These are phyloP conservation scores for Pseudotulostoma volvatum DNA, from an alignment of 495 filamentous ascomycete species.

Conservation along the genomic window DNA sequence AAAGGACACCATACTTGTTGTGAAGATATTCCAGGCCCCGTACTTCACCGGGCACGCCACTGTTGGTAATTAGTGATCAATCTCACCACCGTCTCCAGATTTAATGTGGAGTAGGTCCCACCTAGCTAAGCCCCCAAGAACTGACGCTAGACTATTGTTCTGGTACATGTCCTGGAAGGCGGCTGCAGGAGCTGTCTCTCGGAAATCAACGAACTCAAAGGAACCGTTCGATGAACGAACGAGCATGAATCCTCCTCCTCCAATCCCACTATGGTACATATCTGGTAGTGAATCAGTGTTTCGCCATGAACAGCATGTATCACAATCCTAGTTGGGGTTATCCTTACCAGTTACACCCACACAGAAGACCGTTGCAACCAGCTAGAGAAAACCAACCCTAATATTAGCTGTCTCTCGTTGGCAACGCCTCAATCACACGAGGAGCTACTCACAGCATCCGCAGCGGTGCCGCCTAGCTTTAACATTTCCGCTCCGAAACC, in stretches of 20 bases:
- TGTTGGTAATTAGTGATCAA: constrained; percentile 10
- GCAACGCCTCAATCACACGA: not conserved
- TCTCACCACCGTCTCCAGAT: not conserved
- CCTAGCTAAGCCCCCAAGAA: constrained; percentile 50
- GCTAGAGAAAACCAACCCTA: constrained; percentile 12
- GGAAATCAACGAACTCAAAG: constrained; percentile 70
- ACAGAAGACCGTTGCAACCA: constrained; percentile 57
- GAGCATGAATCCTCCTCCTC: constrained; percentile 80
- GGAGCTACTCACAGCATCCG: constrained; percentile 41
- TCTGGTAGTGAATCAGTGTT: constrained; percentile 23
- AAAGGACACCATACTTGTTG: constrained; percentile 48
- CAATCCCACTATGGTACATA: constrained; percentile 80
- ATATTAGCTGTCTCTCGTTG: not conserved
- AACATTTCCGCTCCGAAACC: constrained; percentile 58
- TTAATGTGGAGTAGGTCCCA: constrained; percentile 6
- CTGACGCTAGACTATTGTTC: constrained; percentile 31
- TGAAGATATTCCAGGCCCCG: constrained; percentile 64
- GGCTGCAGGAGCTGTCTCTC: constrained; percentile 68
- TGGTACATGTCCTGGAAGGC: constrained; percentile 69
- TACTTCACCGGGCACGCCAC: constrained; percentile 71
- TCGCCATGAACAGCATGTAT: too few species aligned
- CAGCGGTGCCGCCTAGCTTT: constrained; percentile 53
- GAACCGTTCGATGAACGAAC: constrained; percentile 44
- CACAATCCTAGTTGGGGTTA: too few species aligned
- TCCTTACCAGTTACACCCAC: constrained; percentile 53